Conservation (phyloP, 805 yeast species). For the Yueomyces sinensis region DNA sequence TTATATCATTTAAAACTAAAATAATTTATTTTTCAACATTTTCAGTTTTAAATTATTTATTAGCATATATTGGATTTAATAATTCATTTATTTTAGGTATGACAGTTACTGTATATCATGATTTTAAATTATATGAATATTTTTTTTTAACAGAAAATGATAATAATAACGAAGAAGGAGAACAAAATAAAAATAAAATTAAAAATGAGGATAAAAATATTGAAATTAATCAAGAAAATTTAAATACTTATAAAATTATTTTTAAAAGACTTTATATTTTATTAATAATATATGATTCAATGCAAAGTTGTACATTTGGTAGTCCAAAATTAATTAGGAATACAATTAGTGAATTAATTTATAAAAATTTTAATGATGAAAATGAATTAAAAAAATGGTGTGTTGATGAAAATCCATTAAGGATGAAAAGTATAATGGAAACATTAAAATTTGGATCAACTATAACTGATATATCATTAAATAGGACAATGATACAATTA, state of each 20-base stretch:
- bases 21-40: conserved; percentile 28
- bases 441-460: conserved; percentile 17
- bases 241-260: conserved; percentile 20
- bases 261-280: conserved; percentile 34
- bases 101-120: conserved; percentile 43
- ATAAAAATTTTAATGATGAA: conserved; percentile 4
- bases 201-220: conserved; percentile 1
- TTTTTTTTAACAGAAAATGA: conserved; percentile 16
- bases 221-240: conserved; percentile 5
- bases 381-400: conserved; percentile 12
- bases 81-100: conserved; percentile 45
- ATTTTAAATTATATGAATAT: conserved; percentile 35
- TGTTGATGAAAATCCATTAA: conserved; percentile 14
- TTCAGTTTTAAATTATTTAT: conserved; percentile 38
- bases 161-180: conserved; percentile 4
- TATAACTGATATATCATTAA: conserved; percentile 12
- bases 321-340: conserved; percentile 25
- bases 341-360: conserved; percentile 11
- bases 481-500: conserved; percentile 6
- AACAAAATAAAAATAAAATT: conserved; percentile 1
- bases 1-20: conserved; percentile 20
- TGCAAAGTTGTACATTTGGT: conserved; percentile 42
- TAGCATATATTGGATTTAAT: conserved; percentile 45
- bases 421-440: conserved; percentile 12
- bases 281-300: conserved; percentile 35